Base-by-base conservation (phyloP, 179 eudicot species). In the Amaranthus tricolor region DNA sequence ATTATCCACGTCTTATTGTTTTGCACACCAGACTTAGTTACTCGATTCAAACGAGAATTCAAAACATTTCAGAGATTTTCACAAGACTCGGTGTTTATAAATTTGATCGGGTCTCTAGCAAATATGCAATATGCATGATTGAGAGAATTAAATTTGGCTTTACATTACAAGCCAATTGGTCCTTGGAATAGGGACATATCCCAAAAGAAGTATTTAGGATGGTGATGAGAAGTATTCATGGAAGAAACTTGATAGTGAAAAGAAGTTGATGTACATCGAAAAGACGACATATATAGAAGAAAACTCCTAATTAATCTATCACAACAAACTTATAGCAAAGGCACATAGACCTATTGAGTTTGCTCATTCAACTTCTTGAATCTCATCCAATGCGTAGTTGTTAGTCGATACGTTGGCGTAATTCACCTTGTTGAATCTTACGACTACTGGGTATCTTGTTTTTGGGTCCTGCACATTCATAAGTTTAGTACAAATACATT, bases 311-410 rank as follows among this genome's bases (percentile, higher is more conserved):
- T 59, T 76, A 77, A 73, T 80, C 74, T 67, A 80, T 71, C 76
- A 70, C 61, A 76, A 12, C 56, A 61, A 61, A 72, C 77, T 66
- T 62, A 51, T 45, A 61, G 56, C 77, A 67, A 45, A 14, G 47
- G 31, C 70, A 68, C 57, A 66, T 60, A 77, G n/a, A 72, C 50
- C 31, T 8, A 71, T 52, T 52, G 20, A 61, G 65, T 68, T 68
- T 56, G 63, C 69, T 81, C 65, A 81, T 69, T 78, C 82, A 59
- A 91, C 88, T 83, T 88, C 90, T 86, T 87, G 81, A 75, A 93
- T 83, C 88, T 93, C 97, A 82, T 93, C 98, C 80, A 93, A 77
- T 55, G 98, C 98, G 44, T 89, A 93, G 89, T 93, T 93, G 95
- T 91, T 93, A 73, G 98, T 93, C 4, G 98, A 91, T 68, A 91